Conservation (phyloP, 441 rosid species). For the Croton laevigatus region DNA sequence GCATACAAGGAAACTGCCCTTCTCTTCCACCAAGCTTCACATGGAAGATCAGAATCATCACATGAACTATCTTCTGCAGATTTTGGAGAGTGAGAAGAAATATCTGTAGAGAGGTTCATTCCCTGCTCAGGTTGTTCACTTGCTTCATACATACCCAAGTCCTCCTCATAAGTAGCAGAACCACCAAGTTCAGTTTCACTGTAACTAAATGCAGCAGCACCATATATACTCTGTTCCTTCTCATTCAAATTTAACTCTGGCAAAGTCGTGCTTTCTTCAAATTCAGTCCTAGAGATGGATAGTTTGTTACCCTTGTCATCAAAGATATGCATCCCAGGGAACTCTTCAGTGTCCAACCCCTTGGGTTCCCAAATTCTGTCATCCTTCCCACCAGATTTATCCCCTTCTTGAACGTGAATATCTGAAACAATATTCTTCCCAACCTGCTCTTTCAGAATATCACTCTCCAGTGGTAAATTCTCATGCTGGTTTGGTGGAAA, state of each 20-base stretch:
- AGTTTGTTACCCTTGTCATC: constrained; percentile 41
- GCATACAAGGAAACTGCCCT: constrained; percentile 64
- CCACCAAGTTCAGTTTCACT: constrained; percentile 48
- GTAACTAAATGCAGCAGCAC: constrained; percentile 41
- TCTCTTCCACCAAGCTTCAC: constrained; percentile 96
- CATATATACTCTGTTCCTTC: constrained; percentile 49
- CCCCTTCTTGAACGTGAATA: constrained; percentile 32
- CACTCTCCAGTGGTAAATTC: constrained; percentile 59
- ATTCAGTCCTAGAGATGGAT: constrained; percentile 27
- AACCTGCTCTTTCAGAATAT: constrained; percentile 33
- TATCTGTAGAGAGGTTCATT: constrained; percentile 34
- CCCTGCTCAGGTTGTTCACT: constrained; percentile 38
- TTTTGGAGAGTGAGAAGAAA: constrained; percentile 32
- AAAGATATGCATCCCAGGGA: constrained; percentile 40
- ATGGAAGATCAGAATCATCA: constrained; percentile 50
- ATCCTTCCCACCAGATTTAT: constrained; percentile 45
- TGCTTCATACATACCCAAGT: constrained; percentile 31
- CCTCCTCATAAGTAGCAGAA: constrained; percentile 38
- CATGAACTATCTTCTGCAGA: constrained; percentile 37
- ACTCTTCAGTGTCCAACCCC: constrained; percentile 53
- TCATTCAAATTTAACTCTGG: constrained; percentile 32
- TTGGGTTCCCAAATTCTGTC: constrained; percentile 43
- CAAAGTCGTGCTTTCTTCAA: constrained; percentile 36
- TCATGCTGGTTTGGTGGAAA: constrained; percentile 89
- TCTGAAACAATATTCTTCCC: constrained; percentile 43